These are phyloP conservation scores for Trichomonascaceae sp. DNA, from an alignment of 1,139 yeast species.

Conservation along the genomic window DNA sequence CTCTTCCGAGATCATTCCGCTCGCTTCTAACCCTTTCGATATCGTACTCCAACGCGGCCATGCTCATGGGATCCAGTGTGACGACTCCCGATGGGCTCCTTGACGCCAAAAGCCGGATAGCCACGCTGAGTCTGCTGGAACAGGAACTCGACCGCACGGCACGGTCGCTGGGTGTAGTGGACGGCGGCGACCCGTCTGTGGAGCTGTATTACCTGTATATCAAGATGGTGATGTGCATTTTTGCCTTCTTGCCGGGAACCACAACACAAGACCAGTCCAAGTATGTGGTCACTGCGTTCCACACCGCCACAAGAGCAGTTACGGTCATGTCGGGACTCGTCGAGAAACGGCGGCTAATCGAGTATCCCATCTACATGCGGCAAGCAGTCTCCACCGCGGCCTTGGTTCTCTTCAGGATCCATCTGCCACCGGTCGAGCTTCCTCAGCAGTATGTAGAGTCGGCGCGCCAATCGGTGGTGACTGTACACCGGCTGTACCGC, in stretches of 20 bases:
- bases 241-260: constrained; percentile 84
- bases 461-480: constrained; percentile 85
- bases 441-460: constrained; percentile 66
- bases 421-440: constrained; percentile 60
- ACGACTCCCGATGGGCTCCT: constrained; percentile 80
- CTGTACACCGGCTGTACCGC: constrained; percentile 77
- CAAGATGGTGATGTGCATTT: constrained; percentile 71
- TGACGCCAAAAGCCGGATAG: constrained; percentile 75
- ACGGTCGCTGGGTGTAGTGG: constrained; percentile 48
- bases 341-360: constrained; percentile 56
- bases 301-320: constrained; percentile 68
- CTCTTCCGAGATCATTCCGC: constrained; percentile 57
- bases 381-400: constrained; percentile 79
- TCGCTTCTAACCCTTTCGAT: constrained; percentile 62
- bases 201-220: constrained; percentile 72
- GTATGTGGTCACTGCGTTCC: constrained; percentile 71
- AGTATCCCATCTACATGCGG: constrained; percentile 75
- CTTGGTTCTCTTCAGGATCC: constrained; percentile 64
- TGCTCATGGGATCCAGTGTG: constrained; percentile 82
- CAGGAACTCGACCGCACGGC: constrained; percentile 64
- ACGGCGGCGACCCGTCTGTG: constrained; percentile 35
- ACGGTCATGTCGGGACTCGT: constrained; percentile 65
- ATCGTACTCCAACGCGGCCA: constrained; percentile 73
- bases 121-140: constrained; percentile 60
- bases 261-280: constrained; percentile 80